Base-by-base conservation (phyloP, 1,284 basidiomycete genomes). In the Porogramme epimiltina region DNA sequence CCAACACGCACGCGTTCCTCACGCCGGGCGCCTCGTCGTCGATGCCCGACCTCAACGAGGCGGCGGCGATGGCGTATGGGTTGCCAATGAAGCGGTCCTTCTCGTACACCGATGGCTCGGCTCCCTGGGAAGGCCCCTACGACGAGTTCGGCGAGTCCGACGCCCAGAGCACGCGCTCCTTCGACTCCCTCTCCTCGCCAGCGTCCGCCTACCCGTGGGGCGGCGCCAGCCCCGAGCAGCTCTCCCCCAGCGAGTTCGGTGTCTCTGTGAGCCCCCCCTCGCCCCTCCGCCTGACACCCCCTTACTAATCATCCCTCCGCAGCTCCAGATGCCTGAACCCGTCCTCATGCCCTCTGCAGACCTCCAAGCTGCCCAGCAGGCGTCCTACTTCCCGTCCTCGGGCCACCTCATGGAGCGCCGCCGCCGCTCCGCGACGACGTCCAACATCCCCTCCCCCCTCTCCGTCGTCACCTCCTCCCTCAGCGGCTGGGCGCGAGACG, bases 381-480 rank as follows among this genome's bases (percentile, higher is more conserved):
- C 47, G 40, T 51, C 49, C 22, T 47, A 51, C 42, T 42, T 47
- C 31, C 40, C 51, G 34, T 23, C 54, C 1, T 15, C 56, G 13
- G 49, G 52, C 47, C 58, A 58, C 10, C 55, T 65, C 38, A 54
- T 56, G 46, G 54, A 60, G 23, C 52, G 61, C n/a, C 60, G 64
- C 24, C 61, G 57, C 8, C 58, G 61, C 38, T 50, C 62, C 1
- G 59, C 61, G 5, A 65, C 63, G 22, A 58, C 56, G 20, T 61
- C 63, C 9, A 58, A 49, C 36, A 42, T 59, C 11, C 62, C 64
- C 5, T 66, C 71, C 8, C 70, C 70, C 1, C 55, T 71, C 25
- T 48, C 63, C 5, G 55, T 62, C 11, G 60, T 69, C 26, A 61
- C 70, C 11, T 71, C 73, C 2, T 69, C 69, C 15, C 52, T 71